Evolutionary conservation across 192 early-diverging fungal genomes (phyloP).

Genomic region (Fimicolochytrium jonesii): DNA sequence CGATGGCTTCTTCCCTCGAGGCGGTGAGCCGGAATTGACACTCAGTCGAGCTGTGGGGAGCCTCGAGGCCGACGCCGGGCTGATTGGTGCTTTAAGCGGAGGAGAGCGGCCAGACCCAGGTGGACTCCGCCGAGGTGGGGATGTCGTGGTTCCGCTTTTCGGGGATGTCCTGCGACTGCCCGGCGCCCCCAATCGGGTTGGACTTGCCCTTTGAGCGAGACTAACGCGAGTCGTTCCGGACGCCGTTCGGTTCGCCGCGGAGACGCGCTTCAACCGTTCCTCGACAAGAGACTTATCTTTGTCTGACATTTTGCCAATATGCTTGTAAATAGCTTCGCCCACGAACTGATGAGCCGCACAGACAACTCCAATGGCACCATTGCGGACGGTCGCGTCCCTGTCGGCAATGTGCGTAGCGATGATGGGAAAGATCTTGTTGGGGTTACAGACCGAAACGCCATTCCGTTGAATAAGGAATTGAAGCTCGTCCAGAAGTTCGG

Average conservation of each 20-base stretch:
- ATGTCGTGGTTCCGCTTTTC: not conserved
- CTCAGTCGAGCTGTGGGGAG: too few species aligned
- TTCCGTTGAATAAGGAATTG: constrained; percentile 67
- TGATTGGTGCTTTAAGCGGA: not conserved
- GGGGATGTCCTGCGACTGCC: not conserved
- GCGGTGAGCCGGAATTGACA: too few species aligned
- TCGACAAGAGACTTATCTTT: constrained; percentile 80
- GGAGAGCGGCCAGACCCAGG: not conserved
- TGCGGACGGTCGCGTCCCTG: constrained; percentile 75
- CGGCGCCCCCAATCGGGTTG: not conserved
- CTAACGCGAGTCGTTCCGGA: not conserved
- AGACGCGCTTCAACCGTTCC: constrained; percentile 66
- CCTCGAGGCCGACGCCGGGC: not conserved
- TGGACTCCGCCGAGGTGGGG: not conserved
- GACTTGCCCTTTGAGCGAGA: not conserved
- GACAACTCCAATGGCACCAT: constrained; percentile 68
- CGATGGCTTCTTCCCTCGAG: too few species aligned
- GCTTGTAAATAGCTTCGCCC: constrained; percentile 70
- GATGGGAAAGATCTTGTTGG: constrained; percentile 65
- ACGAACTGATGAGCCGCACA: constrained; percentile 71
- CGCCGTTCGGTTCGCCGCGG: not conserved
- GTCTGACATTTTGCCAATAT: constrained; percentile 66
- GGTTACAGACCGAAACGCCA: constrained; percentile 56
- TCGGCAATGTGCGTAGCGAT: constrained; percentile 74
- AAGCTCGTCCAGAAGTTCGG: constrained; percentile 80